phyloP scores from a whole-genome alignment of 2,329 filamentous ascomycete species.

The Aspergillus amoenus region DNA sequence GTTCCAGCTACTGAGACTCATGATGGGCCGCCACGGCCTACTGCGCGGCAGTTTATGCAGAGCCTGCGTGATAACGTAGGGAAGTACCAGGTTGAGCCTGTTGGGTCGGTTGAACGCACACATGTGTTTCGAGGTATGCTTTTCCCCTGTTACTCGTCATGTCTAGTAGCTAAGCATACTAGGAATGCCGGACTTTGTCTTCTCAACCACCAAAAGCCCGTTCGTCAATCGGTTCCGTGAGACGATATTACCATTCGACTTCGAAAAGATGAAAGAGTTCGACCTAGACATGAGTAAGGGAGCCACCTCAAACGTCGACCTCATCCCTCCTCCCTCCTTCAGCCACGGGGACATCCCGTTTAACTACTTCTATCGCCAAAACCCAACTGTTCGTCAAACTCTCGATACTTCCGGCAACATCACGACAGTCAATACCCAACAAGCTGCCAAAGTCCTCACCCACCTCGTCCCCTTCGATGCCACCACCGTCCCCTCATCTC shows the following conservation, averaged over 20 bases:
- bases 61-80: slow-evolving; percentile 69
- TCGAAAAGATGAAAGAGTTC: slow-evolving; percentile 62
- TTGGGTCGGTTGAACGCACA: slow-evolving; percentile 73
- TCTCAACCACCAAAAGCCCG: slow-evolving; percentile 64
- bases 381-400: slow-evolving; percentile 69
- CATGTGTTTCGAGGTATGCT: slow-evolving; percentile 76
- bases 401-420: slow-evolving; percentile 60
- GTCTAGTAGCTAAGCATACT: background rate
- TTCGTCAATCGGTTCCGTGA: slow-evolving; percentile 72
- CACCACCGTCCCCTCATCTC: slow-evolving; percentile 59
- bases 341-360: slow-evolving; percentile 73
- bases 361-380: slow-evolving; percentile 74
- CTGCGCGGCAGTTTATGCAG: slow-evolving; percentile 27
- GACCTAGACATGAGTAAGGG: slow-evolving; percentile 64
- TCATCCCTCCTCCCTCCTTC: slow-evolving; percentile 78
- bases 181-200: slow-evolving; percentile 83
- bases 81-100: slow-evolving; percentile 65
- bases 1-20: slow-evolving; percentile 32
- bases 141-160: background rate
- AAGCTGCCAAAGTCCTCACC: slow-evolving; percentile 58
- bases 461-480: slow-evolving; percentile 62
- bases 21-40: slow-evolving; percentile 19
- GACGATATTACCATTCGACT: slow-evolving; percentile 68
- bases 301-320: slow-evolving; percentile 60
- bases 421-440: slow-evolving; percentile 58